A percentile compares a stretch with the other conserved stretches of the same genome.
These are phyloP conservation scores for Chrysanthemum lavandulifolium DNA, from an alignment of 129 eudicot species.

Conservation along the genomic window DNA sequence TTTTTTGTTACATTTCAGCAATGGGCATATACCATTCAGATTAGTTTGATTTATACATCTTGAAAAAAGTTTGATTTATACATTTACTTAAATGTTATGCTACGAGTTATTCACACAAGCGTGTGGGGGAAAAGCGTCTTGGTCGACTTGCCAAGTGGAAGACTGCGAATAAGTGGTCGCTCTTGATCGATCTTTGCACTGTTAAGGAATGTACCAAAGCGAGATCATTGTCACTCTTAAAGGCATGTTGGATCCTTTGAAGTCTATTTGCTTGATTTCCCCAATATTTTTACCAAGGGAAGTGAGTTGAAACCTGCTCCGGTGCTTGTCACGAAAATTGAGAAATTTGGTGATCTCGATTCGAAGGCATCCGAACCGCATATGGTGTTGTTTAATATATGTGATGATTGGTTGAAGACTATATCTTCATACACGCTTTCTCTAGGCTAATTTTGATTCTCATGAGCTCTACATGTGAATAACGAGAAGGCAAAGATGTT, in stretches of 20 bases:
- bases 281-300: slow-evolving; percentile 95
- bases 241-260: slow-evolving; percentile 97
- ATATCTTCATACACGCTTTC: slow-evolving; percentile 98
- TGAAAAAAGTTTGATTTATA: no score
- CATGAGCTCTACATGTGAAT: slow-evolving; percentile 98
- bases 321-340: slow-evolving; percentile 96
- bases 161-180: slow-evolving; percentile 99
- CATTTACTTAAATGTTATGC: background rate
- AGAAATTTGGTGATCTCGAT: slow-evolving; percentile 96
- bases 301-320: slow-evolving; percentile 97
- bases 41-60: background rate
- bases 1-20: background rate
- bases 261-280: slow-evolving; percentile 97
- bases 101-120: slow-evolving; percentile 93
- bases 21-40: background rate
- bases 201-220: slow-evolving; percentile 98
- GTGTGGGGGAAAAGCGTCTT: slow-evolving; percentile 98
- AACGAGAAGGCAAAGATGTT: slow-evolving; percentile 99
- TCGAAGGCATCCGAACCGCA: slow-evolving; percentile 98
- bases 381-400: slow-evolving; percentile 94
- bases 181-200: slow-evolving; percentile 89
- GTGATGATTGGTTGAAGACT: slow-evolving; percentile 98
- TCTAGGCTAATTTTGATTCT: slow-evolving; percentile 88
- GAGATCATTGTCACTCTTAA: slow-evolving; percentile 96
- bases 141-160: slow-evolving; percentile 99